These are phyloP conservation scores for Elsinoe arachidis DNA, from an alignment of 2,329 filamentous ascomycete genomes.

Conservation along the genomic window DNA sequence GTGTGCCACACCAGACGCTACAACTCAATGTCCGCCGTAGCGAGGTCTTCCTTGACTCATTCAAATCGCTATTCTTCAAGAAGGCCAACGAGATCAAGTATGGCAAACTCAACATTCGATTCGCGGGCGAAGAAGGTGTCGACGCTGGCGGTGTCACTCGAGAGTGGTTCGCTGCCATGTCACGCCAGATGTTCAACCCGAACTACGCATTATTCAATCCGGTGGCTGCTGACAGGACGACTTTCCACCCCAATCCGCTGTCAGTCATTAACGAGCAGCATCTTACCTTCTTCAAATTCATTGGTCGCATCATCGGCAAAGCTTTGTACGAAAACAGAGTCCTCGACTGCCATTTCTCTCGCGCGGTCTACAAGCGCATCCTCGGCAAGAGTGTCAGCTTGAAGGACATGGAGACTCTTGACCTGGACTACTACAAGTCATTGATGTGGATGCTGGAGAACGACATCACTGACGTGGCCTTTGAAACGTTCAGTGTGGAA, in stretches of 20 bases:
- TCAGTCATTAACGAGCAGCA: slow-evolving; percentile 94
- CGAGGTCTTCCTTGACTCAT: slow-evolving; percentile 95
- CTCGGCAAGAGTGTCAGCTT: slow-evolving; percentile 90
- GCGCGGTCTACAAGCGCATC: slow-evolving; percentile 96
- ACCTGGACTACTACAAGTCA: slow-evolving; percentile 98
- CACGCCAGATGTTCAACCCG: slow-evolving; percentile 97
- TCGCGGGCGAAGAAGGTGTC: slow-evolving; percentile 94
- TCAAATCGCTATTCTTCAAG: slow-evolving; percentile 98
- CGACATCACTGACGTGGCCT: slow-evolving; percentile 95
- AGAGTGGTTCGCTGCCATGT: slow-evolving; percentile 98
- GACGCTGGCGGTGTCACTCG: slow-evolving; percentile 95
- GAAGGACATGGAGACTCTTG: slow-evolving; percentile 98
- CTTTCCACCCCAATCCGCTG: slow-evolving; percentile 94
- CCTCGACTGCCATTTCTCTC: slow-evolving; percentile 96
- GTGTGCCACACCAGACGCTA: slow-evolving; percentile 65
- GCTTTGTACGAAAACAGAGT: slow-evolving; percentile 92
- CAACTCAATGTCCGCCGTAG: slow-evolving; percentile 87
- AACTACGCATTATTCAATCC: slow-evolving; percentile 96
- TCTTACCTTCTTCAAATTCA: slow-evolving; percentile 98
- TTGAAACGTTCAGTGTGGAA: slow-evolving; percentile 90
- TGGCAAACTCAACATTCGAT: slow-evolving; percentile 94
- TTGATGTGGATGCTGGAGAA: slow-evolving; percentile 98
- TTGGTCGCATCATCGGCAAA: slow-evolving; percentile 96
- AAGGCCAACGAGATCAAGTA: slow-evolving; percentile 96
- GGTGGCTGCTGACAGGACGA: slow-evolving; percentile 93